A percentile compares a stretch with the other conserved stretches of the same genome.
Conservation (phyloP, 2,329 filamentous ascomycete genomes). For the Colletotrichum orchidophilum region DNA sequence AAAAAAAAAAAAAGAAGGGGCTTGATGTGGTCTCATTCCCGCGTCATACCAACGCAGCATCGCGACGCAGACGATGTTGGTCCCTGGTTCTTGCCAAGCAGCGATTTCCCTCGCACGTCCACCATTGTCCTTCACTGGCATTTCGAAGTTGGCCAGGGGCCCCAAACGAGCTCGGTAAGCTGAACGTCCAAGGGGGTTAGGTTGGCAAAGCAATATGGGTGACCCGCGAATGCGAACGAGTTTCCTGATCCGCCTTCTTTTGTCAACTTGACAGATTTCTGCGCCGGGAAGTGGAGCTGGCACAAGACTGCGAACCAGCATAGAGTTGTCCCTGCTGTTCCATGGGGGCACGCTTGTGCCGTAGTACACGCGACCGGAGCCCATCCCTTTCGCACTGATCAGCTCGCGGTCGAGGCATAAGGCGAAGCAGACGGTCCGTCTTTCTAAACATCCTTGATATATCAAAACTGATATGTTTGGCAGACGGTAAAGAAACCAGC, state of each 20-base stretch:
- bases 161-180: slow-evolving; percentile 4
- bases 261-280: not conserved
- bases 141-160: not conserved
- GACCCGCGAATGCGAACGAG: slow-evolving; percentile 9
- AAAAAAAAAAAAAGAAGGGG: not conserved
- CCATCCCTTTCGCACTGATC: not conserved
- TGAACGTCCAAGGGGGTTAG: not conserved
- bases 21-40: slow-evolving; percentile 17
- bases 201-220: not conserved
- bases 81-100: slow-evolving; percentile 1
- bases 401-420: not conserved
- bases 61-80: slow-evolving; percentile 13
- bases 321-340: not conserved
- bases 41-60: slow-evolving; percentile 21
- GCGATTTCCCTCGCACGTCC: not conserved
- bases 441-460: not conserved
- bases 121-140: not conserved
- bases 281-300: not conserved
- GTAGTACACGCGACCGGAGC: not conserved
- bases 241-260: slow-evolving; percentile 18
- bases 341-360: not conserved
- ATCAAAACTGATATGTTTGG: not conserved
- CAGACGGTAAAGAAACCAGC: not conserved
- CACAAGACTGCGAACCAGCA: not conserved
- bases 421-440: not conserved